These are phyloP conservation scores for Tuber melanosporum DNA, from an alignment of 495 filamentous ascomycete genomes.

Conservation along the genomic window DNA sequence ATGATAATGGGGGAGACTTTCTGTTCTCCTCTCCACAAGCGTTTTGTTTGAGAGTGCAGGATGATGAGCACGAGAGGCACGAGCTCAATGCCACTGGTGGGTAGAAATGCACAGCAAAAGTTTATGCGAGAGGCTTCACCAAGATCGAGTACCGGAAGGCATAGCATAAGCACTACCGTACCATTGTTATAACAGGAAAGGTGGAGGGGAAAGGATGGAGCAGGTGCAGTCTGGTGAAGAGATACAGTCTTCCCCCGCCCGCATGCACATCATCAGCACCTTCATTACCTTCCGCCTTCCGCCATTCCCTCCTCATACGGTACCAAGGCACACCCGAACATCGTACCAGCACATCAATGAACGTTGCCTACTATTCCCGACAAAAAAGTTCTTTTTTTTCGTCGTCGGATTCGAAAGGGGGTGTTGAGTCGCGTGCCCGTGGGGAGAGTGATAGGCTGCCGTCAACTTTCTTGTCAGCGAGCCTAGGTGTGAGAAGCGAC, in stretches of 20 bases:
- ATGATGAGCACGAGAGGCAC: background rate
- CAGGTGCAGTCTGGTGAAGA: background rate
- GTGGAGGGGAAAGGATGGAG: background rate
- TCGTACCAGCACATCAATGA: background rate
- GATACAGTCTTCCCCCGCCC: background rate
- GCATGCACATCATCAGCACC: background rate
- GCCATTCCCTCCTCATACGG: background rate
- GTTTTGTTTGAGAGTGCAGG: background rate
- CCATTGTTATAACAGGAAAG: background rate
- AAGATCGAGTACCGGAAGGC: background rate
- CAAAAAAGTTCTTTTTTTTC: background rate
- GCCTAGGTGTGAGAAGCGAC: slow-evolving; percentile 20
- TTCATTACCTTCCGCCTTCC: background rate
- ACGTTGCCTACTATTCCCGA: slow-evolving; percentile 4
- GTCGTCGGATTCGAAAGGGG: slow-evolving; percentile 21
- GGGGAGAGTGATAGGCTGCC: slow-evolving; percentile 39
- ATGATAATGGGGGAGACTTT: background rate
- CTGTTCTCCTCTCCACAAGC: background rate
- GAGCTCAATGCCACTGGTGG: slow-evolving; percentile 1
- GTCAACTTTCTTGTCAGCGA: slow-evolving; percentile 17
- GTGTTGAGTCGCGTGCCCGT: slow-evolving; percentile 37
- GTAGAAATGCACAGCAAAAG: slow-evolving; percentile 1
- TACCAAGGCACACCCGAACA: background rate
- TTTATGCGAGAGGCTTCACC: background rate
- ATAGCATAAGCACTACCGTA: background rate